phyloP scores from a whole-genome alignment of 768 basidiomycete genomes.

The Kwoniella dendrophila region DNA sequence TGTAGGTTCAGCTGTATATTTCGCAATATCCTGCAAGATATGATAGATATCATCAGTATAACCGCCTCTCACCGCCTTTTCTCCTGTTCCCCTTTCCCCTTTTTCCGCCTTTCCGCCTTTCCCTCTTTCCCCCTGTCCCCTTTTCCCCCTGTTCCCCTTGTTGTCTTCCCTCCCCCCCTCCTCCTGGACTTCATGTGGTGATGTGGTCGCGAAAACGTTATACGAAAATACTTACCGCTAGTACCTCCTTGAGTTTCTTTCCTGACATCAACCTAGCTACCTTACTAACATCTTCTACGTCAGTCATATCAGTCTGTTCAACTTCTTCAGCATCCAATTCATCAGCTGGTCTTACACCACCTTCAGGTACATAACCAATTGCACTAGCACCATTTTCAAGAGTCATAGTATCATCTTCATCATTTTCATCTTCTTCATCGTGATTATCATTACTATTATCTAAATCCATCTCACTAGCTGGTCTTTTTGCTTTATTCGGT shows the following conservation, averaged over 20 bases:
- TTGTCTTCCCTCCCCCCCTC: too few relatives aligned
- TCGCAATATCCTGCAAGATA: slow-evolving; percentile 74
- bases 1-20: slow-evolving; percentile 78
- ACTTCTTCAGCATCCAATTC: slow-evolving; percentile 94
- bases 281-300: slow-evolving; percentile 79
- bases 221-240: slow-evolving; percentile 65
- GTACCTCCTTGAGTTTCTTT: slow-evolving; percentile 81
- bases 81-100: too few relatives aligned
- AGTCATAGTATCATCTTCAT: slow-evolving; percentile 60
- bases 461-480: slow-evolving; percentile 59
- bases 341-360: slow-evolving; percentile 89
- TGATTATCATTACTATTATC: slow-evolving; percentile 64
- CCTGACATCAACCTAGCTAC: slow-evolving; percentile 87
- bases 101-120: too few relatives aligned
- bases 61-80: too few relatives aligned
- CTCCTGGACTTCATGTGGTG: too few relatives aligned
- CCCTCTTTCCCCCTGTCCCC: too few relatives aligned
- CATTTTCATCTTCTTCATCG: slow-evolving; percentile 59
- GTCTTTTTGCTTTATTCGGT: slow-evolving; percentile 32
- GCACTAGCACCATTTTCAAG: slow-evolving; percentile 66
- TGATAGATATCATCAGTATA: background rate
- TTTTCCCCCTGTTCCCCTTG: too few relatives aligned
- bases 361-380: slow-evolving; percentile 58
- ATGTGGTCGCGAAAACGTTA: too few relatives aligned
- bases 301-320: slow-evolving; percentile 85